Evolutionary conservation across 306 rosid genomes (phyloP), one percentile per base, ranked within the genome.

Genomic region (Purshia tridentata): DNA sequence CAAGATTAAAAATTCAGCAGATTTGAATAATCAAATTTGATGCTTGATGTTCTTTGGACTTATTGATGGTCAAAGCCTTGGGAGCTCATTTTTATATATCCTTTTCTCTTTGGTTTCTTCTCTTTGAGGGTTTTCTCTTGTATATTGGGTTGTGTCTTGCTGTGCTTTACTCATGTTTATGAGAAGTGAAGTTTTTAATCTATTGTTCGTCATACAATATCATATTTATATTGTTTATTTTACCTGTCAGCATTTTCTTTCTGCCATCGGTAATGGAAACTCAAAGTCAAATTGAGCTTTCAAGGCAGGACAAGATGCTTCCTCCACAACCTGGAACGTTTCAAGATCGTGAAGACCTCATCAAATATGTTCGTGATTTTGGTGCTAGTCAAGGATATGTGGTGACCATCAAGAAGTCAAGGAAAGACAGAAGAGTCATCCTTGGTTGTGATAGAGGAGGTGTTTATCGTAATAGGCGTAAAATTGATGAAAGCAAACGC

Each of bases 361-460:
- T 89, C 63, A 88, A 78, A 51, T 72, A 87, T 81, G 92, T 84
- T 51, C 90, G 90, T 47, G 89, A 89, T 39, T 87, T 87, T 78
- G 96, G 96, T 63, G 92, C 92, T 44, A 70, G 70, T 87, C 90
- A 89, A 73, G 92, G 96, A 74, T 89, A 89, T 76, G 90, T 87
- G 54, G 96, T 89, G 82, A 89, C 96, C 55, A 89, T 89, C 78
- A 89, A 89, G 82, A 89, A 89, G 83, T 89, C 96, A 13, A 83
- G 90, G 83, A 89, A 87, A 82, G 96, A 89, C 72, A 85, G 92
- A 76, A 85, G 92, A 77, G 92, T 89, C 81, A 89, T 89, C 73
- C 92, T 89, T 72, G 96, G 96, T 79, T 89, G 96, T 74, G 92
- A 89, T 66, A 85, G 96, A 70, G 92, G 96, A 48, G 96, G 96